Percentiles rank a stretch among this genome's conserved stretches.
Evolutionary conservation across 306 rosid genomes (phyloP).

Genomic region (Geum urbanum): DNA sequence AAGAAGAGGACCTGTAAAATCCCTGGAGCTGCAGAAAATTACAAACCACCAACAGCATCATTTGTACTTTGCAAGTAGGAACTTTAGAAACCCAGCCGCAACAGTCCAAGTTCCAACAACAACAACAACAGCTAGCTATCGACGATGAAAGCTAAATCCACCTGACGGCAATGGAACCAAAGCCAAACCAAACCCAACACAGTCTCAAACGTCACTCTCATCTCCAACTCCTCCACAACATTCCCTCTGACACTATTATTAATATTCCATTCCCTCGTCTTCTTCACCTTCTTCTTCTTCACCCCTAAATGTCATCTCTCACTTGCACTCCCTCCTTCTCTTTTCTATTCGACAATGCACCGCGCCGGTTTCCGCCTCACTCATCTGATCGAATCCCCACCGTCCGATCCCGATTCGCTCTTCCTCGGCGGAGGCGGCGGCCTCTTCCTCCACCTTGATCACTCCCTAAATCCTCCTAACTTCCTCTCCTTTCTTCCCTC

Average conservation of each 20-base stretch:
- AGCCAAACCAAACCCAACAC: background rate
- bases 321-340: background rate
- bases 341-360: constrained; percentile 29
- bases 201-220: constrained; percentile 20
- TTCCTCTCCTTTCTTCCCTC: constrained; percentile 37
- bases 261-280: constrained; percentile 33
- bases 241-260: background rate
- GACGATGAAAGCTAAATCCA: constrained; percentile 5
- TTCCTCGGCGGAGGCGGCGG: constrained; percentile 78
- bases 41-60: background rate
- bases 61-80: too few species aligned
- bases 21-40: too few species aligned
- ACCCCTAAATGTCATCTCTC: constrained; percentile 9
- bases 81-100: background rate
- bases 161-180: constrained; percentile 6
- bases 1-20: too few species aligned
- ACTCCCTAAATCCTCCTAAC: constrained; percentile 43
- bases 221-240: background rate
- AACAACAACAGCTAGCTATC: background rate
- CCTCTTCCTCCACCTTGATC: constrained; percentile 50
- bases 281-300: constrained; percentile 17
- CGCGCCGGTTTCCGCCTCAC: constrained; percentile 8
- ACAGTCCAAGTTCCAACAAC: background rate
- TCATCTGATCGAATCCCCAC: constrained; percentile 33
- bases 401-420: constrained; percentile 41